Base-by-base conservation (phyloP, 768 basidiomycete genomes). In the Mycena sanguinolenta region DNA sequence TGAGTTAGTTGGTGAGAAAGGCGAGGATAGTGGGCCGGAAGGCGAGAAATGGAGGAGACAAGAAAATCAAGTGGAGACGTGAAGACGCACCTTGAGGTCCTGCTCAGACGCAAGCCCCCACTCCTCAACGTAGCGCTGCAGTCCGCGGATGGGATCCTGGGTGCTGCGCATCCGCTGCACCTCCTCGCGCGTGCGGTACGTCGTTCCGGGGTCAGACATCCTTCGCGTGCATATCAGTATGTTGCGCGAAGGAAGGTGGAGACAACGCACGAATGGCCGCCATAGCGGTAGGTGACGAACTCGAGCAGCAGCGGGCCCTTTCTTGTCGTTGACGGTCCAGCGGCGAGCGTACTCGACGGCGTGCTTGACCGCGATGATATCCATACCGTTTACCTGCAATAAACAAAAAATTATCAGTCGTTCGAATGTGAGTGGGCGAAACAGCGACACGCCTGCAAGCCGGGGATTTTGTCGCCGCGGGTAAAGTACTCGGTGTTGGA, bases 131-230 rank as follows among this genome's bases (percentile, higher is more conserved):
- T 97, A 94, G 68, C 89, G 89, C 84, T 97, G 95, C 62, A 99
- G 87, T 34, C 97, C 97, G 61, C 94, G 94, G 82, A 99, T 98
- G 21, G 96, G 95, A 79, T 98, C 97, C 78, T 96, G 92, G 14
- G 95, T 95, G 69, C 92, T 93, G 53, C 98, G 90, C 95, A 99
- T 97, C 76, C 94, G 88, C 84, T 98, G 96, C 63, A 99, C 93
- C 82, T 99, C 98, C 82, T 99, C 98, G 74, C 96, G 94, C 5
- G 96, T 98, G 75, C 97, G 95, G 90, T 99, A 99, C 36, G 98
- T 98, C 34, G 97, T 98, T 72, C 97, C 97, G 38, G 97, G 98
- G 82, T 99, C 97, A 66, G 96, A 98, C 97, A 99, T 98, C 19
- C 92, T 93, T n/a, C n/a, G n/a, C n/a, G n/a, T n/a, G n/a, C n/a